phyloP scores from a whole-genome alignment of 2,329 filamentous ascomycete species.

The Neonectria hederae region DNA sequence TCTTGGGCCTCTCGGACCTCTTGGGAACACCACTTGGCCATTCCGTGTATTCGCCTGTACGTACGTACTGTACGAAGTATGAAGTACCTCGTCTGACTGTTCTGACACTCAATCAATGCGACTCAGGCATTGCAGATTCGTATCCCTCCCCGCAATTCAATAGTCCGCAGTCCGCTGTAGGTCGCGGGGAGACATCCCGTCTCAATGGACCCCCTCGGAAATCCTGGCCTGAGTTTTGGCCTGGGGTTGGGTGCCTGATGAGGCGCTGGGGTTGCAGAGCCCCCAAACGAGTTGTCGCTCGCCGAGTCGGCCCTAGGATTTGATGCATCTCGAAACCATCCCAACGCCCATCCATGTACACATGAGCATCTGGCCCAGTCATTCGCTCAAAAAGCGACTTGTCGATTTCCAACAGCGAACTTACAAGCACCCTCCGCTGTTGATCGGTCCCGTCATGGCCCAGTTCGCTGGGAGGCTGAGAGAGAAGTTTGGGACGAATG shows the following conservation, averaged over 20 bases:
- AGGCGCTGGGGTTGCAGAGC: background rate
- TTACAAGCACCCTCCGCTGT: background rate
- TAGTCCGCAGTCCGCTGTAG: background rate
- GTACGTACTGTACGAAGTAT: too few species aligned
- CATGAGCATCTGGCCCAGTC: background rate
- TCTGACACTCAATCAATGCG: background rate
- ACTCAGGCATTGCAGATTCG: background rate
- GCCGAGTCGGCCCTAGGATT: background rate
- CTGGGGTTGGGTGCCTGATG: conserved; percentile 6
- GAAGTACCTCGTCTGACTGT: background rate
- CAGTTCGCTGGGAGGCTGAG: background rate
- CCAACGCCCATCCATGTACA: background rate
- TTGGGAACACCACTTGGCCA: background rate
- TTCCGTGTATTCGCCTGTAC: background rate
- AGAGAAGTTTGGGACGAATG: background rate
- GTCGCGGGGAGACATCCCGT: conserved; percentile 12
- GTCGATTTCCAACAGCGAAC: background rate
- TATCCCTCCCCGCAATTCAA: conserved; percentile 5
- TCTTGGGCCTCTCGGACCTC: background rate
- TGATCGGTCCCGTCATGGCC: background rate
- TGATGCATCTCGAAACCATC: background rate
- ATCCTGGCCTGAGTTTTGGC: conserved; percentile 1
- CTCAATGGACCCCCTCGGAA: conserved; percentile 1
- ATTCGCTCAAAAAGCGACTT: background rate
- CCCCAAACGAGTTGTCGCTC: background rate